A percentile compares a stretch with the other conserved stretches of the same genome.
Evolutionary conservation across 345 rosid species (phyloP).

Genomic region (Brassica napus): DNA sequence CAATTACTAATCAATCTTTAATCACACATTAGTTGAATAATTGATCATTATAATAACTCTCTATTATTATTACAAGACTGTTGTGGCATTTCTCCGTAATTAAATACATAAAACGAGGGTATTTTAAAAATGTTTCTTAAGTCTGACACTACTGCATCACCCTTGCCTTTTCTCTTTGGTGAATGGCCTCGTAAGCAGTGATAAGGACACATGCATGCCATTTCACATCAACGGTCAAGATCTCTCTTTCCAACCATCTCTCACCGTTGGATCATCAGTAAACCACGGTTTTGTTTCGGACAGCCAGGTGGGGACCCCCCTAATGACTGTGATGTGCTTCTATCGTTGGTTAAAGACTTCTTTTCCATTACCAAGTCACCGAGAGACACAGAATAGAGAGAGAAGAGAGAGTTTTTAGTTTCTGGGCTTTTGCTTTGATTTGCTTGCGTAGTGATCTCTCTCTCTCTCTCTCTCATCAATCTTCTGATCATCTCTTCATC

Average conservation of each 20-base stretch:
- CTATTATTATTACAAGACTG: not conserved
- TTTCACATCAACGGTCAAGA: slow-evolving; percentile 48
- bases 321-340: slow-evolving; percentile 23
- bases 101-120: not conserved
- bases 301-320: slow-evolving; percentile 21
- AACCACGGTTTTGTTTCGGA: slow-evolving; percentile 39
- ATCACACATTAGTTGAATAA: slow-evolving; percentile 20
- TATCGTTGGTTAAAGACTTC: slow-evolving; percentile 24
- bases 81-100: slow-evolving; percentile 18
- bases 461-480: slow-evolving; percentile 23
- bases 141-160: slow-evolving; percentile 29
- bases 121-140: not conserved
- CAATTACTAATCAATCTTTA: slow-evolving; percentile 19
- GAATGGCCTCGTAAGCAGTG: slow-evolving; percentile 46
- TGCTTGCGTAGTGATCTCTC: slow-evolving; percentile 12
- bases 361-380: slow-evolving; percentile 30
- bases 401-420: slow-evolving; percentile 17
- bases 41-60: not conserved
- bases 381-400: not conserved
- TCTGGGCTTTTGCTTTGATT: slow-evolving; percentile 12
- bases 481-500: slow-evolving; percentile 35
- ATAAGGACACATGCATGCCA: slow-evolving; percentile 64
- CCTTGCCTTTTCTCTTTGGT: slow-evolving; percentile 15
- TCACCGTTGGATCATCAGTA: slow-evolving; percentile 45
- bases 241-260: slow-evolving; percentile 9